phyloP scores from a whole-genome alignment of 345 rosid species.

The Lepidium aucheri region DNA sequence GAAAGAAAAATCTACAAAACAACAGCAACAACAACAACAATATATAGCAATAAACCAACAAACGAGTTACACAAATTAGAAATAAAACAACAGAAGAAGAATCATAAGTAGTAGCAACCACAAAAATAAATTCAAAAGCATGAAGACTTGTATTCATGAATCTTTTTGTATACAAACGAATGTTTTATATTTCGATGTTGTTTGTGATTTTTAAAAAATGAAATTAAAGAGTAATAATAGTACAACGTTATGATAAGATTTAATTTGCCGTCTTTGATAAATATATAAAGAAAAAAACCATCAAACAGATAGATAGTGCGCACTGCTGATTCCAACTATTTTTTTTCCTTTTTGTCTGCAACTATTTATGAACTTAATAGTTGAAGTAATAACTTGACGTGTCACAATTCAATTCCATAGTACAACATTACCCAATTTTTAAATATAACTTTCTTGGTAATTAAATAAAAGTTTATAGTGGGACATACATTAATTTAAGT shows the following conservation, averaged over 20 bases:
- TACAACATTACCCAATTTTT: slow-evolving; percentile 13
- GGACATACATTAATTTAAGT: slow-evolving; percentile 3
- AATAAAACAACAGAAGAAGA: no score
- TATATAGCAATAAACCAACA: no score
- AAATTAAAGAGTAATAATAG: not conserved
- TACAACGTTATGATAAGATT: not conserved
- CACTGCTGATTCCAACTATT: slow-evolving; percentile 10
- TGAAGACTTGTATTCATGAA: no score
- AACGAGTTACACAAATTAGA: no score
- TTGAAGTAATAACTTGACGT: slow-evolving; percentile 19
- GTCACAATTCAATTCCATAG: slow-evolving; percentile 8
- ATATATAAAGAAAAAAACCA: not conserved
- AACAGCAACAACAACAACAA: no score
- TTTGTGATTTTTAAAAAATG: not conserved
- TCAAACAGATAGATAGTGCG: not conserved
- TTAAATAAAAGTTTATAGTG: not conserved
- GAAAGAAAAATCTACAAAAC: no score
- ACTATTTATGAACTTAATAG: slow-evolving; percentile 3
- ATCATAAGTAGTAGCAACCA: no score
- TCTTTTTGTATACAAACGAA: no score
- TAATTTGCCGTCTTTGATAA: not conserved
- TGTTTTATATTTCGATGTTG: no score
- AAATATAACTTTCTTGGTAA: not conserved
- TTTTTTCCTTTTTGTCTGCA: not conserved
- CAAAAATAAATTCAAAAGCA: no score